These are phyloP conservation scores for Triangularia setosa DNA, from an alignment of 2,329 filamentous ascomycete species.

Conservation along the genomic window DNA sequence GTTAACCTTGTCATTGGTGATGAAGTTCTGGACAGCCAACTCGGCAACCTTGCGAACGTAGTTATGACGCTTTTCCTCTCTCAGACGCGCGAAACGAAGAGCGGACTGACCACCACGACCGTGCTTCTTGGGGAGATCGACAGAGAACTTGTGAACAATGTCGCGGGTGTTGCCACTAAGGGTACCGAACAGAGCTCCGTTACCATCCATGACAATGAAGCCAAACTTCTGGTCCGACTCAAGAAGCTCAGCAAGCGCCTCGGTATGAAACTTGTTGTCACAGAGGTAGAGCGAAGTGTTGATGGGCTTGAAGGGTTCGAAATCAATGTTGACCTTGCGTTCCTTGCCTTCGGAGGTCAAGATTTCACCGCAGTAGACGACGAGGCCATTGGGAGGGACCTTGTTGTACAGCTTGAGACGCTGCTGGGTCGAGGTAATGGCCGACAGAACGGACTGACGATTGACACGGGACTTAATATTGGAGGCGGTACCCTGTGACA, in stretches of 20 bases:
- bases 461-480: slow-evolving; percentile 99
- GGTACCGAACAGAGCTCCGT: slow-evolving; percentile 94
- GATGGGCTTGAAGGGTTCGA: slow-evolving; percentile 99
- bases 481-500: slow-evolving; percentile 79
- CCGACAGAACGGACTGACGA: slow-evolving; percentile 92
- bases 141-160: slow-evolving; percentile 94
- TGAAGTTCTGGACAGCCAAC: slow-evolving; percentile 97
- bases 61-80: slow-evolving; percentile 99
- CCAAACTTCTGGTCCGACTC: slow-evolving; percentile 99
- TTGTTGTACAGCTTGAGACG: slow-evolving; percentile 99
- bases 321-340: slow-evolving; percentile 99
- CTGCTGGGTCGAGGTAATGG: slow-evolving; percentile 98
- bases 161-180: slow-evolving; percentile 96
- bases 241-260: slow-evolving; percentile 91
- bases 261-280: slow-evolving; percentile 99
- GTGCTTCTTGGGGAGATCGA: slow-evolving; percentile 99
- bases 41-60: slow-evolving; percentile 99
- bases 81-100: slow-evolving; percentile 97
- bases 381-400: slow-evolving; percentile 93
- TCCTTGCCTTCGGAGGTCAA: slow-evolving; percentile 98
- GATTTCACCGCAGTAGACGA: slow-evolving; percentile 99
- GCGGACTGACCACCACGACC: slow-evolving; percentile 99
- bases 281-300: slow-evolving; percentile 99
- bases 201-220: slow-evolving; percentile 99
- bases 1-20: slow-evolving; percentile 97